Conservation (phyloP, 768 basidiomycete species). For the Cubamyces lactineus region DNA sequence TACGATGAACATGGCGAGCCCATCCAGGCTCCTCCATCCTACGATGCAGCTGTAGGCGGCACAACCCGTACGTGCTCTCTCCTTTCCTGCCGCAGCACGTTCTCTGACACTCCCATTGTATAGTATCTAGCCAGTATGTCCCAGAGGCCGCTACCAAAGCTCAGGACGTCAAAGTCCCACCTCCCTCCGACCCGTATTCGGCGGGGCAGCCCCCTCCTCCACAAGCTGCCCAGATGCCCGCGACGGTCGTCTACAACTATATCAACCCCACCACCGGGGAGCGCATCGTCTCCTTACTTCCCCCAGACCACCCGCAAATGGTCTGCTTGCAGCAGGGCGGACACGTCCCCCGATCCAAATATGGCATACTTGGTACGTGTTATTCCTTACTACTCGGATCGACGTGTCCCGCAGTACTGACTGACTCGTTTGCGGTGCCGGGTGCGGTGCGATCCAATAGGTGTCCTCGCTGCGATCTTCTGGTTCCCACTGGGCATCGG, state of each 20-base stretch:
- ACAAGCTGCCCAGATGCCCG: slow-evolving; percentile 33
- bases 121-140: slow-evolving; percentile 28
- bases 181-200: slow-evolving; percentile 4
- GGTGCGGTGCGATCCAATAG: slow-evolving; percentile 38
- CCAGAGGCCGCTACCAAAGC: slow-evolving; percentile 24
- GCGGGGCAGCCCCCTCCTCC: slow-evolving; percentile 8
- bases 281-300: slow-evolving; percentile 56
- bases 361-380: slow-evolving; percentile 57
- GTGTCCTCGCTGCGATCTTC: slow-evolving; percentile 77
- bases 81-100: not conserved
- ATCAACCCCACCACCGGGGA: slow-evolving; percentile 56
- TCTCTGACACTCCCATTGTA: not conserved
- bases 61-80: slow-evolving; percentile 16
- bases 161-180: slow-evolving; percentile 28
- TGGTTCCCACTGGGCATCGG: slow-evolving; percentile 89
- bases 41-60: slow-evolving; percentile 30
- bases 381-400: not conserved
- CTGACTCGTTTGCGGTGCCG: not conserved
- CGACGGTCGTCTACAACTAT: slow-evolving; percentile 69
- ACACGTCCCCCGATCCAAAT: slow-evolving; percentile 67
- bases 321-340: slow-evolving; percentile 75
- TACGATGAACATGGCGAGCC: slow-evolving; percentile 16
- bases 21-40: slow-evolving; percentile 34
- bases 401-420: not conserved
- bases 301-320: slow-evolving; percentile 85